Base-by-base conservation (phyloP, 768 basidiomycete genomes). In the Strobilomyces confusus region DNA sequence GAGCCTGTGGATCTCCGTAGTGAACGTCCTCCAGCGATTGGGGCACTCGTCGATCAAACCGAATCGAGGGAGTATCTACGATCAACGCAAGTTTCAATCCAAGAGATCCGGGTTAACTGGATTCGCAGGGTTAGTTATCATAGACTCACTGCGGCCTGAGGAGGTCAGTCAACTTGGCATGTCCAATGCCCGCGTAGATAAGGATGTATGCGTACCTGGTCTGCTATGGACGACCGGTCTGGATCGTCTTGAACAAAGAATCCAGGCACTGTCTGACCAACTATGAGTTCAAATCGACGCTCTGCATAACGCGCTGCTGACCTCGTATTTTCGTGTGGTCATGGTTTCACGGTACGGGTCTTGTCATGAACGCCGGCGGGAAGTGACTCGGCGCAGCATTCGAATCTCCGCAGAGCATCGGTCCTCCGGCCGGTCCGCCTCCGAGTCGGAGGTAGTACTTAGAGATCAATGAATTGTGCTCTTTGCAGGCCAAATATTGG, bases 11-110 rank as follows among this genome's bases (percentile, higher is more conserved):
- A 89, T 65, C 12, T 66, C 60, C 0, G 55, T 40, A 36, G 63
- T 60, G 55, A 86, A 74, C 19, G n/a, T 55, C 7, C 52, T 52
- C 84, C 85, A 87, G 41, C 80, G 70, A 26, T 76, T 65, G 0
- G 70, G 54, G 1, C 78, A 73, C 4, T 36, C 32, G 37, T 52
- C 37, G 25, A 52, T 40, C 32, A 55, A 17, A 34, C 54, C 54
- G 20, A 55, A 52, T 11, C 50, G 44, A n/a, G 54, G 38, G 5
- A 32, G 54, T 40, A 46, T 55, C 54, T 55, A 34, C 7, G 15
- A 19, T 17, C 5, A 13, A 13, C 12, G 34, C 34, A 34, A 5
- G 34, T 34, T 13, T 34, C 34, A 34, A 1, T 34, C 14, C 34
- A 9, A 29, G 29, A 8, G 34, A 1, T 17, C n/a, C 7, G 17